A percentile compares a stretch with the other conserved stretches of the same genome.
Conservation (phyloP, 2,329 filamentous ascomycete genomes). For the Colletotrichum sp. region DNA sequence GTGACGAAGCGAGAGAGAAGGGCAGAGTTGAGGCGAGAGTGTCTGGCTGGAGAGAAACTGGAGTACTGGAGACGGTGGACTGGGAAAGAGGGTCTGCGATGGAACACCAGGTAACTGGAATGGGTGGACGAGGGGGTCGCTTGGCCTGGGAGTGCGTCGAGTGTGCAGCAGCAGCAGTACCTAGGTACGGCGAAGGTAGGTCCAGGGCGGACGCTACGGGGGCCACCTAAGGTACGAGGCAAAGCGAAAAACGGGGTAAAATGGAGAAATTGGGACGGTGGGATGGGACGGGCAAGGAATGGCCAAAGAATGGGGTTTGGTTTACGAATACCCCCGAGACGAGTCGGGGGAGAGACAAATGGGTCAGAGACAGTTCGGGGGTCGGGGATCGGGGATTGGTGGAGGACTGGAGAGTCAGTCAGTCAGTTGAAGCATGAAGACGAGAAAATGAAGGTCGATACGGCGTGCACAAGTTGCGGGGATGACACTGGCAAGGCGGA, state of each 20-base stretch:
- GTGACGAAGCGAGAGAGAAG: neutral
- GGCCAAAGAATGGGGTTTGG: neutral
- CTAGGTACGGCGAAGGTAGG: neutral
- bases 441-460: neutral
- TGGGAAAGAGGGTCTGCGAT: conserved; percentile 13
- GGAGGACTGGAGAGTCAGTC: neutral
- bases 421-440: neutral
- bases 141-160: neutral
- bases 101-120: conserved; percentile 15
- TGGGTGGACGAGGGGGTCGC: neutral
- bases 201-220: neutral
- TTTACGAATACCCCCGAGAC: neutral
- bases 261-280: conserved; percentile 2
- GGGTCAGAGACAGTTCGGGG: neutral
- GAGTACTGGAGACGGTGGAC: conserved; percentile 5
- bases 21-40: neutral
- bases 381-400: neutral
- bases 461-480: neutral
- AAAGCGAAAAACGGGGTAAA: conserved; percentile 17
- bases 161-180: neutral
- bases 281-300: neutral
- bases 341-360: neutral
- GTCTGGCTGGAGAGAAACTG: neutral
- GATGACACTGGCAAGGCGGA: neutral
- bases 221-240: neutral